Evolutionary conservation across 805 yeast genomes (phyloP).

Genomic region (Zygoascus flipseniorum): DNA sequence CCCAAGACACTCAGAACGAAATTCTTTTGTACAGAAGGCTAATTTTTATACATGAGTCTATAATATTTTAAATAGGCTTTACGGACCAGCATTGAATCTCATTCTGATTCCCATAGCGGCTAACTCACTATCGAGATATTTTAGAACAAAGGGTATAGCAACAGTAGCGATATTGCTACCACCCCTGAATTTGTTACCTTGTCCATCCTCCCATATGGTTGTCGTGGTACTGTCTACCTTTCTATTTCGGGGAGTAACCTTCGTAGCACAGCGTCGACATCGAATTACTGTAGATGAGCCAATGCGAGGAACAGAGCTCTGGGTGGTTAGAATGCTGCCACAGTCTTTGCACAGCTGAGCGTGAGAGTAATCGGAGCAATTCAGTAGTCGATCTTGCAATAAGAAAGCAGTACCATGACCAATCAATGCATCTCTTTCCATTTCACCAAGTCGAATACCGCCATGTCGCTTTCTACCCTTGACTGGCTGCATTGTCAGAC

Average conservation of each 20-base stretch:
- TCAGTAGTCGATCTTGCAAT: conserved; percentile 87
- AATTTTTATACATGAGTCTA: no score
- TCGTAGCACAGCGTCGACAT: conserved; percentile 82
- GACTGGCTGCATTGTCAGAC: conserved; percentile 97
- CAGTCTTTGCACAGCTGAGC: conserved; percentile 84
- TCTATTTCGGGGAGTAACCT: conserved; percentile 30
- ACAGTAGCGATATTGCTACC: conserved; percentile 92
- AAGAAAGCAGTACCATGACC: conserved; percentile 97
- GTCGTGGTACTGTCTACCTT: conserved; percentile 47
- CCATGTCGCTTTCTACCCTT: conserved; percentile 98
- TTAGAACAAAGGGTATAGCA: conserved; percentile 93
- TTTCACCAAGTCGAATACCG: conserved; percentile 99
- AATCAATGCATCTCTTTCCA: conserved; percentile 98
- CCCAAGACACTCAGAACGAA: no score
- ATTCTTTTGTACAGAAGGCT: no score
- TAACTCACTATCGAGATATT: conserved; percentile 88
- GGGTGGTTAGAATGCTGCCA: conserved; percentile 87
- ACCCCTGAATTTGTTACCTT: conserved; percentile 83
- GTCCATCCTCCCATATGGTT: conserved; percentile 90
- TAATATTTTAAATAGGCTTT: background rate
- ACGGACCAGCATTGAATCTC: conserved; percentile 74
- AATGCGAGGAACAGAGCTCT: conserved; percentile 81
- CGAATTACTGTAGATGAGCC: conserved; percentile 71
- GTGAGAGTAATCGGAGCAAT: conserved; percentile 93
- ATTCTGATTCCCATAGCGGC: conserved; percentile 96